phyloP scores from a whole-genome alignment of 495 filamentous ascomycete species.

The Penicillium ochrochloron region DNA sequence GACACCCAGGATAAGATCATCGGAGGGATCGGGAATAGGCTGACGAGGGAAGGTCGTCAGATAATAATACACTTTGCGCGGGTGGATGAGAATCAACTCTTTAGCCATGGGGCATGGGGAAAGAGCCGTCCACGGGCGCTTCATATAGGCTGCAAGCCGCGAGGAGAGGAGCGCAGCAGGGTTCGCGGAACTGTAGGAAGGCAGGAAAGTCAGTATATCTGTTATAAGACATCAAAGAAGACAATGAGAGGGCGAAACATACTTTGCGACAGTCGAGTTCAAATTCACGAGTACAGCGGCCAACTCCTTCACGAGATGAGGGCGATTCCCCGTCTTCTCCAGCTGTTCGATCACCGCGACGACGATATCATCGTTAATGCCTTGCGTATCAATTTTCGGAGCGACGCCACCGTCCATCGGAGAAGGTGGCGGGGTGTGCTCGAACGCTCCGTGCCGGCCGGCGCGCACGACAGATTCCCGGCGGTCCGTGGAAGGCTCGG shows the following conservation, averaged over 20 bases:
- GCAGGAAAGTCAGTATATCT: constrained; percentile 37
- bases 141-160: constrained; percentile 84
- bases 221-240: not conserved
- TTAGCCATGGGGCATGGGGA: constrained; percentile 89
- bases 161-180: constrained; percentile 94
- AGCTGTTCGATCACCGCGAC: constrained; percentile 89
- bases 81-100: constrained; percentile 88
- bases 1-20: constrained; percentile 50
- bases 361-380: constrained; percentile 94
- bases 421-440: constrained; percentile 87
- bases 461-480: constrained; percentile 48
- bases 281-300: constrained; percentile 75
- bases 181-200: constrained; percentile 78
- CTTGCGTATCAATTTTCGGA: constrained; percentile 80
- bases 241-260: constrained; percentile 42
- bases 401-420: constrained; percentile 60
- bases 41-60: constrained; percentile 84
- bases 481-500: constrained; percentile 48
- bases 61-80: constrained; percentile 94
- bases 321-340: constrained; percentile 89
- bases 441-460: constrained; percentile 55
- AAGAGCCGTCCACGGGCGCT: constrained; percentile 81
- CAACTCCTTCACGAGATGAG: constrained; percentile 93
- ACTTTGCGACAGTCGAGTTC: constrained; percentile 90
- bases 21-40: constrained; percentile 75